Conservation (phyloP, 352 stramenopile species). For the Saprolegnia diclina region DNA sequence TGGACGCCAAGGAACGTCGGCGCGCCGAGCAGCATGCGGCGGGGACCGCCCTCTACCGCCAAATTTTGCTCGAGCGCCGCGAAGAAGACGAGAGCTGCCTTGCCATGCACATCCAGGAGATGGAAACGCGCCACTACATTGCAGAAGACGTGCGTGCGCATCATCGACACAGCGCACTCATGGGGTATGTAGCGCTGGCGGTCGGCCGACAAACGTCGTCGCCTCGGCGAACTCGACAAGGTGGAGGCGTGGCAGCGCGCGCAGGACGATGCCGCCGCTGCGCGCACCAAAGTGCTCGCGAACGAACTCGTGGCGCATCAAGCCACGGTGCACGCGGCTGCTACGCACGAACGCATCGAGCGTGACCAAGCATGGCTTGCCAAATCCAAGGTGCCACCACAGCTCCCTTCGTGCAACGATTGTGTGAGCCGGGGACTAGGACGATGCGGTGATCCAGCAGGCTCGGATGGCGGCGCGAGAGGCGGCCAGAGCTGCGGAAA, state of each 20-base stretch:
- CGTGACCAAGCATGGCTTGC: neutral
- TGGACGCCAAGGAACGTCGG: constrained; percentile 45
- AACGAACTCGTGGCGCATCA: neutral
- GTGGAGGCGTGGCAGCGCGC: neutral
- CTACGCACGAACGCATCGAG: constrained; percentile 29
- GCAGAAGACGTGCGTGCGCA: constrained; percentile 20
- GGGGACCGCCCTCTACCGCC: constrained; percentile 34
- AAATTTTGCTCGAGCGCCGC: constrained; percentile 31
- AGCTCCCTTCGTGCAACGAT: constrained; percentile 35
- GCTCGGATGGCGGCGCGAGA: constrained; percentile 34
- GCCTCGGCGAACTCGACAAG: constrained; percentile 23
- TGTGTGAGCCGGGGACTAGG: constrained; percentile 29
- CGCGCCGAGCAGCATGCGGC: constrained; percentile 37
- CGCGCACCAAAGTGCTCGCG: neutral
- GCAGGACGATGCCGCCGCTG: constrained; percentile 7
- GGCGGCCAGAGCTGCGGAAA: constrained; percentile 29
- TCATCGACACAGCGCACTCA: neutral
- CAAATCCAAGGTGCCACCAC: constrained; percentile 26
- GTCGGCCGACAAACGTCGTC: constrained; percentile 3
- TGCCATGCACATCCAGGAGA: constrained; percentile 54
- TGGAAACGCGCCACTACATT: constrained; percentile 46
- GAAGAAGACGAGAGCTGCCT: constrained; percentile 43
- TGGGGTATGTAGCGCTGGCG: constrained; percentile 4
- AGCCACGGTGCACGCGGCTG: constrained; percentile 35
- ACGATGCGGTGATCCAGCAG: constrained; percentile 31